Conservation (phyloP, 108 stramenopile species). For the Skeletonema grethae region DNA sequence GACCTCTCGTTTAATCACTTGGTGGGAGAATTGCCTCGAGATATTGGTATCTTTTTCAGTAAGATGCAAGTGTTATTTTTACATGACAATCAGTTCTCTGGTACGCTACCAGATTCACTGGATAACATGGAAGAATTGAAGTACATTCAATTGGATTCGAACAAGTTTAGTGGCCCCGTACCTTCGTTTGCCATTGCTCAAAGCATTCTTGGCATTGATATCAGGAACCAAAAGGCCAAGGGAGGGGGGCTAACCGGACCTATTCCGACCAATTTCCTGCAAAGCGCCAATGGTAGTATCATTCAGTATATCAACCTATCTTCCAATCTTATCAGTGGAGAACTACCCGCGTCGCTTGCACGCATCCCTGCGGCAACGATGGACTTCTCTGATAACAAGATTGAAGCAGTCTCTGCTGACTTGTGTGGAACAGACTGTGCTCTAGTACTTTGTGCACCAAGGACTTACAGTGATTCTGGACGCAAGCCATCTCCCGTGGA, state of each 20-base stretch:
- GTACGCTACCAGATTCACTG: slow-evolving; percentile 20
- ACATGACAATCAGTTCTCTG: slow-evolving; percentile 24
- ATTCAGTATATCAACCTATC: slow-evolving; percentile 32
- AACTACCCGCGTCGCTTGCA: neutral
- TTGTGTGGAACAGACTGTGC: slow-evolving; percentile 67
- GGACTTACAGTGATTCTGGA: slow-evolving; percentile 57
- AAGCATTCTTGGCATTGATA: slow-evolving; percentile 9
- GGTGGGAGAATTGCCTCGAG: slow-evolving; percentile 45
- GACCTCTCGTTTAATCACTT: slow-evolving; percentile 56
- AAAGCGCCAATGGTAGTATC: slow-evolving; percentile 1
- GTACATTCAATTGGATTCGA: slow-evolving; percentile 6
- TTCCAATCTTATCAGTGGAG: neutral
- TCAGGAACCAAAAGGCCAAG: slow-evolving; percentile 9
- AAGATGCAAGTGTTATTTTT: slow-evolving; percentile 25
- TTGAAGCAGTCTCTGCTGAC: slow-evolving; percentile 3
- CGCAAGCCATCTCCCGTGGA: slow-evolving; percentile 33
- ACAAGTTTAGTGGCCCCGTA: slow-evolving; percentile 13
- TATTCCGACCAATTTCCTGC: slow-evolving; percentile 12
- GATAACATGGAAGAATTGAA: slow-evolving; percentile 26
- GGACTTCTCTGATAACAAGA: neutral
- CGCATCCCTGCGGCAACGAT: neutral
- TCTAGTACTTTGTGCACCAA: slow-evolving; percentile 68
- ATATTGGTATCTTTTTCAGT: slow-evolving; percentile 52
- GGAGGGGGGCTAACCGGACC: slow-evolving; percentile 17
- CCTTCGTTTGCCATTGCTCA: neutral